phyloP scores from a whole-genome alignment of 345 rosid genomes.

The Litchi chinensis region DNA sequence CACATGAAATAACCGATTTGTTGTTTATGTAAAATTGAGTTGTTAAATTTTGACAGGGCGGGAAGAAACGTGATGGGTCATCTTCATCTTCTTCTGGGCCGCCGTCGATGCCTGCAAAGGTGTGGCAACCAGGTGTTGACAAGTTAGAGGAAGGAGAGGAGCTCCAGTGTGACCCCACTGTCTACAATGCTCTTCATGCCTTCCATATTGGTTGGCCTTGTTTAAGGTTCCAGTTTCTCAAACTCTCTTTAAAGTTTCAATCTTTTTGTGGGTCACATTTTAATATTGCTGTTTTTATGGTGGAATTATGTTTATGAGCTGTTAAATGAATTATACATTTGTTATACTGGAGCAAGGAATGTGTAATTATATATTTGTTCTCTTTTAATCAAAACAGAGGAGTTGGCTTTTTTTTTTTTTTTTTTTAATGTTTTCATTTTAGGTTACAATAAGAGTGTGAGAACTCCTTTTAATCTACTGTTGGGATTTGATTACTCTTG shows the following conservation, averaged over 20 bases:
- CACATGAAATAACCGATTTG: not conserved
- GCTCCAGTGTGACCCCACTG: slow-evolving; percentile 94
- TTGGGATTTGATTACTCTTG: slow-evolving; percentile 22
- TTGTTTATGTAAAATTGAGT: too few relatives aligned
- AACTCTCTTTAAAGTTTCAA: not conserved
- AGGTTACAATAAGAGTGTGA: not conserved
- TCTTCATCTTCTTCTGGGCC: slow-evolving; percentile 59
- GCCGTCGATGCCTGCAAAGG: slow-evolving; percentile 66
- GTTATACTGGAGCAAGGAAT: too few relatives aligned
- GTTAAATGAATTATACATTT: too few relatives aligned
- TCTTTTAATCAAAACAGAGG: not conserved
- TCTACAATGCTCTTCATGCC: slow-evolving; percentile 84
- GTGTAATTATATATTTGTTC: not conserved
- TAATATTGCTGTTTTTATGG: not conserved
- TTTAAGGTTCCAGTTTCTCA: slow-evolving; percentile 54
- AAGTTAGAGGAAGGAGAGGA: slow-evolving; percentile 93
- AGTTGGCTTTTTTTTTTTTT: not conserved
- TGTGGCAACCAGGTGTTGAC: slow-evolving; percentile 99
- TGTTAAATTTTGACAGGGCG: slow-evolving; percentile 31
- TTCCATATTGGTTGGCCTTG: slow-evolving; percentile 96
- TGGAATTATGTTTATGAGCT: not conserved
- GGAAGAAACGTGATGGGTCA: slow-evolving; percentile 59
- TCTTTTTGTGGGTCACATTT: not conserved
- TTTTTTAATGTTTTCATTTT: not conserved
- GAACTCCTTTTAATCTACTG: slow-evolving; percentile 6